Percentiles rank a stretch among this genome's conserved stretches.
Conservation (phyloP, 2,329 filamentous ascomycete genomes). For the Penicillium sp. region DNA sequence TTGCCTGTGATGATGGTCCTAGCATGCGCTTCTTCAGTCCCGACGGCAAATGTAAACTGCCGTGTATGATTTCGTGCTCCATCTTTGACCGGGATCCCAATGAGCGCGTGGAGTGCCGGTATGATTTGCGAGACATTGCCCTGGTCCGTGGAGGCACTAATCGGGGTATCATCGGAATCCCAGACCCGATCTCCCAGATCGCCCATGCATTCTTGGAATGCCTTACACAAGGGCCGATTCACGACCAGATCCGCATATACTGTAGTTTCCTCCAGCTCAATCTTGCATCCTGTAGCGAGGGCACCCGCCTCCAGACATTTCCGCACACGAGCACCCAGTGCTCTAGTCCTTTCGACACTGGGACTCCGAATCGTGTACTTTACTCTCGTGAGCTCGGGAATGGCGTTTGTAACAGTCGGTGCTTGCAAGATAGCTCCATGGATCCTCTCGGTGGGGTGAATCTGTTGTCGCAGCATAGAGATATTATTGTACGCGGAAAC, state of each 20-base stretch:
- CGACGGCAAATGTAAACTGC: conserved; percentile 9
- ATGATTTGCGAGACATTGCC: conserved; percentile 1
- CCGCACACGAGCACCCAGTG: conserved; percentile 16
- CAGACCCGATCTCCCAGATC: conserved; percentile 20
- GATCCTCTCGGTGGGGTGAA: conserved; percentile 4
- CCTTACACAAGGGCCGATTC: conserved; percentile 41
- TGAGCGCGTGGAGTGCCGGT: conserved; percentile 3
- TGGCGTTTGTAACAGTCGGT: conserved; percentile 44
- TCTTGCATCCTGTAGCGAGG: conserved; percentile 26
- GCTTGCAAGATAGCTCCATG: conserved; percentile 1
- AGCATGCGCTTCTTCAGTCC: conserved; percentile 3
- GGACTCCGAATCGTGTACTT: conserved; percentile 43
- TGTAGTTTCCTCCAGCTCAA: conserved; percentile 21
- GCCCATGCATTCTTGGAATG: conserved; percentile 43
- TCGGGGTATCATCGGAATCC: not conserved
- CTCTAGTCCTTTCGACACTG: conserved; percentile 35
- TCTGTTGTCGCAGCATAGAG: conserved; percentile 8
- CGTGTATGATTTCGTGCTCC: conserved; percentile 8
- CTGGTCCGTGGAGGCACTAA: conserved; percentile 40
- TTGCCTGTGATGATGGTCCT: not conserved
- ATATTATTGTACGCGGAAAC: conserved; percentile 4
- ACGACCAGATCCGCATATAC: conserved; percentile 43
- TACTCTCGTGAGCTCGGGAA: conserved; percentile 49
- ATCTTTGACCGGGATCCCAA: conserved; percentile 5
- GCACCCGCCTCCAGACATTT: conserved; percentile 26